Evolutionary conservation across 2,329 filamentous ascomycete species (phyloP), one percentile per base, ranked within the genome.

Genomic region (Chrysoporthe austroafricana): DNA sequence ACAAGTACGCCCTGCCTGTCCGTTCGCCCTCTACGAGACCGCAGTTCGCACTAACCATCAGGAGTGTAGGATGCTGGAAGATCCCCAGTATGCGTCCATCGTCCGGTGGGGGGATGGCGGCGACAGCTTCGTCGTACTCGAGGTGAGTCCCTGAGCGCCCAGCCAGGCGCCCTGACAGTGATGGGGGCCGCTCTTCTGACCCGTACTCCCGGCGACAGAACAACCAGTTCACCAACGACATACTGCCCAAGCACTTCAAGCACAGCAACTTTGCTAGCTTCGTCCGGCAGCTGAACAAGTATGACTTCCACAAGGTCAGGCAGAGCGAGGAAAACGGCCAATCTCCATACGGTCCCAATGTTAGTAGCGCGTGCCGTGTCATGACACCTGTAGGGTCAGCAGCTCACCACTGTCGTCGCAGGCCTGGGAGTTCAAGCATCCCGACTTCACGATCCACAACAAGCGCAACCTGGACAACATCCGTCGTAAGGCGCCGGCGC

Each of bases 261-360:
- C 96, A 98, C 81, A 97, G 93, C 86, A 97, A 97, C 79, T 97
- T 97, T 82, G 94, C 94, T 43, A 97, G 94, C 80, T 97, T 97
- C 77, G 94, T 97, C 68, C 91, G 94, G 61, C 94, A 97, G 78
- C 83, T 97, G 68, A 97, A 97, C 83, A 97, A 97, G 78, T 97
- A 97, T 79, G 94, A 97, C 77, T 99, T 99, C 74, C 96, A 99
- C 84, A 99, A 99, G 84, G 94, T 98, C 71, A 88, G 96, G 72
- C 92, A 94, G 74, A 96, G 93, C 72, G 93, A 97, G 76, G 93
- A 96, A 75, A 93, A 87, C 74, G 91, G 91, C 36, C 87, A 92
- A 73, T 93, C 92, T 66, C 91, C 90, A 7, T 96, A 96, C 74
- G 93, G 93, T 21, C 84, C 90, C 70, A 91, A 91, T 79, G 93